A percentile compares a stretch with the other conserved stretches of the same genome.
These are phyloP conservation scores for Murraya koenigii DNA, from an alignment of 345 rosid species.

Conservation along the genomic window DNA sequence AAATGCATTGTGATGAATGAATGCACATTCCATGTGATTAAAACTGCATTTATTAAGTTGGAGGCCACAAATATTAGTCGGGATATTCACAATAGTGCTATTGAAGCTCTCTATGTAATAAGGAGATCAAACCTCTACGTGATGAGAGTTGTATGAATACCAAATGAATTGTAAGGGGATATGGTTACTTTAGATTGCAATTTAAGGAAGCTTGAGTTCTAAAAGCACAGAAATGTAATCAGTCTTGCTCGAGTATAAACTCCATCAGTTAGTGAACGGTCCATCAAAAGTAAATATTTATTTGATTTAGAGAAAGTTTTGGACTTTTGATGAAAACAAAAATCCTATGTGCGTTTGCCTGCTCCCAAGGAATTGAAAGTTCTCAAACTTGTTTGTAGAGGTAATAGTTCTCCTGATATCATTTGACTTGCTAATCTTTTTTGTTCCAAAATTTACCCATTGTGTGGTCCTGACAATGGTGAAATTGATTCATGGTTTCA, in stretches of 20 bases:
- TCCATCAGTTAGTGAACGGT: background rate
- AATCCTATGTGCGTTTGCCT: no score
- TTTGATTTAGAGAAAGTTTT: background rate
- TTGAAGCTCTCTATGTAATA: background rate
- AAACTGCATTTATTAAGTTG: no score
- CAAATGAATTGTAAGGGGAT: background rate
- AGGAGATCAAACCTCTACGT: background rate
- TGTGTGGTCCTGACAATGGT: background rate
- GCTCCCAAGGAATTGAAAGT: no score
- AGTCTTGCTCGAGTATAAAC: background rate
- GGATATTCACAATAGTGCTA: no score
- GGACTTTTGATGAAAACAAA: no score
- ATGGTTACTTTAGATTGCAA: background rate
- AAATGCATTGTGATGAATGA: no score
- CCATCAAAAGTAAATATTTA: background rate
- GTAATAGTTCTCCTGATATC: no score
- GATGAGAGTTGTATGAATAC: background rate
- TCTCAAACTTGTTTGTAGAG: no score
- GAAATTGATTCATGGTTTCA: constrained; percentile 29
- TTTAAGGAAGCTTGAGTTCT: background rate
- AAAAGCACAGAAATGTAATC: background rate
- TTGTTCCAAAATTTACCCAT: background rate
- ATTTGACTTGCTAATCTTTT: background rate
- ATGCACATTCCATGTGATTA: no score
- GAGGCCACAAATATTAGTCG: no score